Evolutionary conservation across 1,284 basidiomycete species (phyloP), one percentile per base, ranked within the genome.

Genomic region (Leccinum cinnamomeum): DNA sequence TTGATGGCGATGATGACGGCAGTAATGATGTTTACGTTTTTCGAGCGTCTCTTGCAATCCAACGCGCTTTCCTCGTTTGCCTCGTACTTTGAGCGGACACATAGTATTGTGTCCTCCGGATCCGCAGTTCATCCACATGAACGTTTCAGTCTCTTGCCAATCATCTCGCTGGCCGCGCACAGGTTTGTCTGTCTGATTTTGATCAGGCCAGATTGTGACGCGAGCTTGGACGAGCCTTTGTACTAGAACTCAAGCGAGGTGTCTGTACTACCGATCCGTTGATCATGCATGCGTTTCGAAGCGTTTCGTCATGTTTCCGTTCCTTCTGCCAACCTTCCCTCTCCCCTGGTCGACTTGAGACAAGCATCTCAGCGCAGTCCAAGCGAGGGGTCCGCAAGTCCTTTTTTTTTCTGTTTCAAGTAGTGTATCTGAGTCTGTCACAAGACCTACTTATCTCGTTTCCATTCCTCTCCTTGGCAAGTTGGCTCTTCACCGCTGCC

Each of bases 11-110:
- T 46, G 44, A 46, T 18, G 44, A 46, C 44, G 44, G 18, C 46
- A 12, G 20, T 48, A 48, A 48, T 12, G 20, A 56, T 56, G 55
- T 59, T 57, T 46, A 28, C 54, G 30, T 55, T 53, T 59, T 54
- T 37, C 39, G 20, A 53, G 6, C 18, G n/a, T 62, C 7, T 54
- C 44, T 46, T 48, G 20, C 12, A 48, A 48, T 48, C 10, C 46
- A 48, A 14, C 7, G 6, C 46, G 46, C 20, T 48, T 48, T 48
- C 7, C 46, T 20, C 46, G 18, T 7, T 46, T 46, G 6, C 18
- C 46, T 48, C 46, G 18, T 23, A 48, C 20, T 48, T 23, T 48
- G 46, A 48, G 12, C 20, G 46, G 20, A 48, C 18, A 46, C 39
- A 39, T n/a, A n/a, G 16, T n/a, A 41, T 39, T 7, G 39, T 11